Evolutionary conservation across 441 rosid species (phyloP), one percentile per base, ranked within the genome.

Genomic region (Pelargonium australe): DNA sequence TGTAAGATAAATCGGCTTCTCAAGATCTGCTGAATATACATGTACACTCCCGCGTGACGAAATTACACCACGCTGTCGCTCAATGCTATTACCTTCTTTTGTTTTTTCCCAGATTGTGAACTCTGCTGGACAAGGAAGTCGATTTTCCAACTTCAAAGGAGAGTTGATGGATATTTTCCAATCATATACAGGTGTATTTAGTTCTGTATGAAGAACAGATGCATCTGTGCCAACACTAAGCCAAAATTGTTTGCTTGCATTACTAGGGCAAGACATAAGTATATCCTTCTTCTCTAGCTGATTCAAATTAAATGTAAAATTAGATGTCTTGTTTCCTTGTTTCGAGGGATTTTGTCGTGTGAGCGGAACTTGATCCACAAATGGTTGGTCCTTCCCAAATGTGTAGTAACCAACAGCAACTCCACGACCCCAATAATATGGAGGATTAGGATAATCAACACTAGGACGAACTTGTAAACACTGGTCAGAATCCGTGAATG

Each of bases 261-360:
- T 63, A 71, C 82, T 72, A 66, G 93, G 80, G 77, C 94, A 91
- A 71, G 77, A 82, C 75, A 89, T 77, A 68, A 95, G 88, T 80
- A 88, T 78, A 86, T 95, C 99, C 78, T 92, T 95, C 87, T 92
- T 91, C 85, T 95, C 97, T 47, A 95, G 91, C 82, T 82, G 89
- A 79, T 84, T 86, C 81, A 95, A 76, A 80, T 78, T 85, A 72
- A 95, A 88, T 65, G 85, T 74, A 77, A 71, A 82, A 45, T 81
- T 73, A 62, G 91, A 75, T 67, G 66, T 34, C 75, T 76, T 91
- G 72, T 76, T 88, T 78, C 86, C 91, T 72, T 82, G 91, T 80
- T 82, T 89, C 76, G 77, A 67, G 57, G 87, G 78, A 78, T 75
- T 82, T 81, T 95, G 93, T 76, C 85, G 87, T 74, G 81, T 73